phyloP scores from a whole-genome alignment of 164 flowering plant genomes.

The Piper betle region DNA sequence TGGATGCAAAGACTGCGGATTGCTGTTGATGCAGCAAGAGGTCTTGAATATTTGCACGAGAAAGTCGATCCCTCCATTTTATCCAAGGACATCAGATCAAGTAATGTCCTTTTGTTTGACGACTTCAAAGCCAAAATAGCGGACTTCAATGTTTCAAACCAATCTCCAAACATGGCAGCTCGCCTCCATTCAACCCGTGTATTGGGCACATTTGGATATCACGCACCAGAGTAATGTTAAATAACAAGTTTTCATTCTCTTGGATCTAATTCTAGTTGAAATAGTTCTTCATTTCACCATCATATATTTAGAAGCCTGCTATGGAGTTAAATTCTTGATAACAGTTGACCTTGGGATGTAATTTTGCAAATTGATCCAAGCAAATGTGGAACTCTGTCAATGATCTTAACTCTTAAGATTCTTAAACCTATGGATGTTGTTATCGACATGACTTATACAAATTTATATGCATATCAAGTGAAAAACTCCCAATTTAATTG shows the following conservation, averaged over 20 bases:
- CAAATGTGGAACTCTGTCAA: no score
- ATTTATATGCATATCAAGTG: no score
- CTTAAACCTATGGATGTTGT: no score
- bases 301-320: no score
- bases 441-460: no score
- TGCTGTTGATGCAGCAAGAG: conserved; percentile 84
- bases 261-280: background rate
- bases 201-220: conserved; percentile 90
- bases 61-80: conserved; percentile 63
- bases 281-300: background rate
- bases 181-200: conserved; percentile 93
- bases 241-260: background rate
- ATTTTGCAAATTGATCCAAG: no score
- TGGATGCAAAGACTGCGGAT: conserved; percentile 82
- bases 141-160: conserved; percentile 79
- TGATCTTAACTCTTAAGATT: no score
- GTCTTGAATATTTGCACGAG: conserved; percentile 81
- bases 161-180: conserved; percentile 87
- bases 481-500: no score
- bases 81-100: conserved; percentile 79
- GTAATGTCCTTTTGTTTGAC: conserved; percentile 79
- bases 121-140: conserved; percentile 82
- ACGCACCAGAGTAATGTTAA: conserved; percentile 72
- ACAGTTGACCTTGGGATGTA: no score
- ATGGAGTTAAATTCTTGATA: no score